A percentile compares a stretch with the other conserved stretches of the same genome.
These are phyloP conservation scores for Dictyophora rubrovolvata DNA, from an alignment of 768 basidiomycete genomes.

Conservation along the genomic window DNA sequence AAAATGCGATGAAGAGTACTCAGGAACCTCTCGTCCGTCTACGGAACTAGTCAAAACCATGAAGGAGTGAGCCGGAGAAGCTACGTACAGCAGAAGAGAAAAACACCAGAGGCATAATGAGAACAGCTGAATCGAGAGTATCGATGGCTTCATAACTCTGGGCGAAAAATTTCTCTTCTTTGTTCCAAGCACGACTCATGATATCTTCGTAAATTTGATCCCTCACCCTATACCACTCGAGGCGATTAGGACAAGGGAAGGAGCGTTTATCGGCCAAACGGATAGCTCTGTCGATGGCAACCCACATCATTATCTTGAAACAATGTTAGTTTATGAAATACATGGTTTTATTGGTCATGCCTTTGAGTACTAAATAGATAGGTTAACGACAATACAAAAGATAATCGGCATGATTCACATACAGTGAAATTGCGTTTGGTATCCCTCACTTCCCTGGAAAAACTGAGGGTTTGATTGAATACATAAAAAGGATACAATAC, in stretches of 20 bases:
- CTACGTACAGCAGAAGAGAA: conserved; percentile 68
- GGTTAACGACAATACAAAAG: neutral
- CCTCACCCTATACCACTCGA: conserved; percentile 62
- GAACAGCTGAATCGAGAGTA: conserved; percentile 75
- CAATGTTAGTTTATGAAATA: neutral
- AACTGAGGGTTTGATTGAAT: conserved; percentile 4
- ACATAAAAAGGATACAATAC: conserved; percentile 37
- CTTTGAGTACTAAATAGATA: conserved; percentile 59
- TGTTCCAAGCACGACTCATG: conserved; percentile 81
- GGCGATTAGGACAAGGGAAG: conserved; percentile 68
- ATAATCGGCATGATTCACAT: conserved; percentile 14
- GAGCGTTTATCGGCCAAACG: conserved; percentile 93
- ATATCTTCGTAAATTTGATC: conserved; percentile 90
- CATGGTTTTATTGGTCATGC: conserved; percentile 23
- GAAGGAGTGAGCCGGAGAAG: neutral
- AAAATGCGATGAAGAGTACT: conserved; percentile 76
- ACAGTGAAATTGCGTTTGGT: conserved; percentile 80
- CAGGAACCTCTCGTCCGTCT: conserved; percentile 85
- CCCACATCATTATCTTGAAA: neutral
- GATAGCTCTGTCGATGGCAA: conserved; percentile 37
- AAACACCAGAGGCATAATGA: conserved; percentile 91
- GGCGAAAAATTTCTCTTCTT: conserved; percentile 55
- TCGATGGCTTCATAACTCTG: conserved; percentile 86
- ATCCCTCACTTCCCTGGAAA: conserved; percentile 77
- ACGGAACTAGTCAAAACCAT: neutral